Base-by-base conservation (phyloP, 176 grass and related monocot genomes). In the Musa schizocarpa region DNA sequence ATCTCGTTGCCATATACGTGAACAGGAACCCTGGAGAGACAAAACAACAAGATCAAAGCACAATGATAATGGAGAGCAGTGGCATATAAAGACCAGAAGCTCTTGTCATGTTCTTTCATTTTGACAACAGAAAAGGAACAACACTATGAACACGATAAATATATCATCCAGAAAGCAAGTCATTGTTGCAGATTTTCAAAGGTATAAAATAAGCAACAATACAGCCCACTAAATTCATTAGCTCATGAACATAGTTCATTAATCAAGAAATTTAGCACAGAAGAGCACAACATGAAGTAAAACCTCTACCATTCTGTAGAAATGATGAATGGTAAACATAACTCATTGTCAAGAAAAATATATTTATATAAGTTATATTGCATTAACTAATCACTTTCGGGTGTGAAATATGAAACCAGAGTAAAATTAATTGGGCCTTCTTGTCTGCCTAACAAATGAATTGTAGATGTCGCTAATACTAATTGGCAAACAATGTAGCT, bases 1-100 rank as follows among this genome's bases (percentile, higher is more conserved):
- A 83, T 73, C 84, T 50, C 91, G 85, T 72, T 94, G 91, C 88
- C 91, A 99, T 84, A 99, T 78, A 52, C 91, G 88, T 68, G 91
- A 99, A 74, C 88, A 94, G 19, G 95, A 99, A 79, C 78, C 91
- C 95, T 99, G 76, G 67, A 69, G 73, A 9, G 77, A n/a, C 50
- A 70, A 9, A 49, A 63, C 20, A 66, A 56, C 48, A 57, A 68
- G 34, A 43, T 43, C 52, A 74, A 81, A 13, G 19, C 11, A 20
- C 9, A 71, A 82, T 53, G 17, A 61, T 9, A 61, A 61, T 61
- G 57, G 57, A 21, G 14, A 70, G 51, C 9, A 11, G 19, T 20
- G 34, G 34, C 34, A 43, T 43, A 43, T 43, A 6, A 43, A 6
- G 34, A 43, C 34, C 34, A 43, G 34, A 43, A 6, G 34, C 2